Evolutionary conservation across 768 basidiomycete genomes (phyloP).

Genomic region (Lentinula guzmanii): DNA sequence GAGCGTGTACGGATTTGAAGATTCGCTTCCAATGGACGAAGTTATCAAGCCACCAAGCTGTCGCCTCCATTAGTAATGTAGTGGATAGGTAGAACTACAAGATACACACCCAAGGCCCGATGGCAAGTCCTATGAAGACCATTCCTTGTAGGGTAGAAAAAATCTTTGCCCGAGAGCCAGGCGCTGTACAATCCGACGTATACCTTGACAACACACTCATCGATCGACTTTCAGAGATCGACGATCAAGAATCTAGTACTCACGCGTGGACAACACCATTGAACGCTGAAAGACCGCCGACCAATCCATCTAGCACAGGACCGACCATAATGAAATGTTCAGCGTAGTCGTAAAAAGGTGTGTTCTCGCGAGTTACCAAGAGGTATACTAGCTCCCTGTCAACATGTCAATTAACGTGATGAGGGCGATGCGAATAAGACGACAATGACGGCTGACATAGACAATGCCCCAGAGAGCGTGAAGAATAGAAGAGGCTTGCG

Average conservation of each 20-base stretch:
- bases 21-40: background rate
- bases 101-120: constrained; percentile 69
- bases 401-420: background rate
- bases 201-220: constrained; percentile 32
- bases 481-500: constrained; percentile 68
- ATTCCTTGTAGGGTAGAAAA: constrained; percentile 70
- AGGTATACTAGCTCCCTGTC: constrained; percentile 73
- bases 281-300: constrained; percentile 66
- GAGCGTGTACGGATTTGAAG: constrained; percentile 36
- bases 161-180: constrained; percentile 46
- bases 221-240: constrained; percentile 29
- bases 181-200: constrained; percentile 45
- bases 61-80: background rate
- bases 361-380: constrained; percentile 62
- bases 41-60: constrained; percentile 4
- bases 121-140: constrained; percentile 68
- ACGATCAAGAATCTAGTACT: constrained; percentile 21
- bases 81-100: constrained; percentile 5
- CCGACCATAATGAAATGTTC: constrained; percentile 74
- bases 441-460: constrained; percentile 48
- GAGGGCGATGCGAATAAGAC: constrained; percentile 1
- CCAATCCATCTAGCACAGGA: constrained; percentile 72
- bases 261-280: constrained; percentile 64
- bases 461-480: constrained; percentile 61
- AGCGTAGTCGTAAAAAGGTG: constrained; percentile 43